Percentiles rank a stretch among this genome's conserved stretches.
These are phyloP conservation scores for Fusarium xylarioides DNA, from an alignment of 2,329 filamentous ascomycete genomes.

Conservation along the genomic window DNA sequence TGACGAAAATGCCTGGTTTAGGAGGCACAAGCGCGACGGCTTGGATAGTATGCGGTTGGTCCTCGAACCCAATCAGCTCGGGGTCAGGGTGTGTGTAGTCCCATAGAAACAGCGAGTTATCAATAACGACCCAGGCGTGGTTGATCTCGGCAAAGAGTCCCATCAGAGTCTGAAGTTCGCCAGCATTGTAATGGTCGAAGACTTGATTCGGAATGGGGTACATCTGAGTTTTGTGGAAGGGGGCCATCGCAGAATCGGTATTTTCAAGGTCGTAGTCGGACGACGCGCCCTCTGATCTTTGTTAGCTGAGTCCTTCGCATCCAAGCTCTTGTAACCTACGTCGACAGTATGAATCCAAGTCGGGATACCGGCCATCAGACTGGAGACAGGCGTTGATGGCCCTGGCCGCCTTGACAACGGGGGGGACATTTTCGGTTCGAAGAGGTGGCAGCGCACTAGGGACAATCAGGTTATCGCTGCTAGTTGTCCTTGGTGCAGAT, in stretches of 20 bases:
- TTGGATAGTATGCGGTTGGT: slow-evolving; percentile 86
- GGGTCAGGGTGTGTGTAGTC: slow-evolving; percentile 95
- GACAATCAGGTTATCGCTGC: slow-evolving; percentile 43
- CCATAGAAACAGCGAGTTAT: slow-evolving; percentile 97
- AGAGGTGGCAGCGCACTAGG: slow-evolving; percentile 53
- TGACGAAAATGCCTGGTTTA: slow-evolving; percentile 86
- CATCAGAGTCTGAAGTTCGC: slow-evolving; percentile 90
- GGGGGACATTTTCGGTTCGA: slow-evolving; percentile 63
- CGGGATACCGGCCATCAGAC: slow-evolving; percentile 82
- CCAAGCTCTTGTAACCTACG: slow-evolving; percentile 65
- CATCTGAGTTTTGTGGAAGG: slow-evolving; percentile 86
- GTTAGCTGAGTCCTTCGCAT: slow-evolving; percentile 37
- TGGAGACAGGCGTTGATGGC: slow-evolving; percentile 84
- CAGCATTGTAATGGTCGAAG: slow-evolving; percentile 90
- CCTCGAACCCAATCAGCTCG: slow-evolving; percentile 90
- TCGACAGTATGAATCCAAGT: slow-evolving; percentile 87
- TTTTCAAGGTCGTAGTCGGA: slow-evolving; percentile 87
- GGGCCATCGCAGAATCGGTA: slow-evolving; percentile 77
- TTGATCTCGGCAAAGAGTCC: slow-evolving; percentile 94
- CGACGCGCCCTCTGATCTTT: slow-evolving; percentile 79
- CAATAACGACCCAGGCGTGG: slow-evolving; percentile 94
- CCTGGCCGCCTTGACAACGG: slow-evolving; percentile 80
- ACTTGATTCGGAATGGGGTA: slow-evolving; percentile 92
- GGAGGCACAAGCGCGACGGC: slow-evolving; percentile 89
- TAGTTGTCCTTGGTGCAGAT: slow-evolving; percentile 34